phyloP scores from a whole-genome alignment of 169 alveolate species.

The Theileria parva region DNA sequence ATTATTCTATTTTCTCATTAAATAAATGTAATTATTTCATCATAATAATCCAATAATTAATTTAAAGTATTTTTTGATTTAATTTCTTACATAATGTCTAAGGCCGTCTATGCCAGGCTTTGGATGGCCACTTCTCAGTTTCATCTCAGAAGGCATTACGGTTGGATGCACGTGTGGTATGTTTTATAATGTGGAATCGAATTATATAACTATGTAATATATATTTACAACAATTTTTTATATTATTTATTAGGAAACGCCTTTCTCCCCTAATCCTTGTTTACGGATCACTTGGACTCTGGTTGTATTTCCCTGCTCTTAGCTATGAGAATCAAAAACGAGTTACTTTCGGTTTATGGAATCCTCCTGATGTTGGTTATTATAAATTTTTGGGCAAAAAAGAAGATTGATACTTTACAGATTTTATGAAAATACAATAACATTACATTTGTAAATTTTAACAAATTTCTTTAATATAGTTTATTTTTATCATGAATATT shows the following conservation, averaged over 20 bases:
- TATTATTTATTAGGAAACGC: conserved; percentile 55
- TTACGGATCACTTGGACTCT: conserved; percentile 61
- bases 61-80: background rate
- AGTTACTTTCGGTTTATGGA: conserved; percentile 73
- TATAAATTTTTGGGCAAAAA: conserved; percentile 27
- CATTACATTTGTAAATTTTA: background rate
- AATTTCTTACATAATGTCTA: conserved; percentile 54
- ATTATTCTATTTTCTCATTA: background rate
- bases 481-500: background rate
- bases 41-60: background rate
- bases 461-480: background rate
- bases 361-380: conserved; percentile 75
- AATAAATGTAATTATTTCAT: background rate
- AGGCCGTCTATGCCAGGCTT: conserved; percentile 76
- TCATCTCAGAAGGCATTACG: conserved; percentile 72
- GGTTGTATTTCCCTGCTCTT: conserved; percentile 69
- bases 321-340: conserved; percentile 59
- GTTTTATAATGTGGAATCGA: background rate
- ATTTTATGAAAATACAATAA: background rate
- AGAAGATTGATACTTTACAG: background rate
- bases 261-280: conserved; percentile 70
- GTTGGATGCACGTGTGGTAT: conserved; percentile 77
- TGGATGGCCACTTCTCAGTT: conserved; percentile 79
- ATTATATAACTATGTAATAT: background rate
- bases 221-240: background rate